These are phyloP conservation scores for Tulasnella sp. DNA, from an alignment of 768 basidiomycete species.

Conservation along the genomic window DNA sequence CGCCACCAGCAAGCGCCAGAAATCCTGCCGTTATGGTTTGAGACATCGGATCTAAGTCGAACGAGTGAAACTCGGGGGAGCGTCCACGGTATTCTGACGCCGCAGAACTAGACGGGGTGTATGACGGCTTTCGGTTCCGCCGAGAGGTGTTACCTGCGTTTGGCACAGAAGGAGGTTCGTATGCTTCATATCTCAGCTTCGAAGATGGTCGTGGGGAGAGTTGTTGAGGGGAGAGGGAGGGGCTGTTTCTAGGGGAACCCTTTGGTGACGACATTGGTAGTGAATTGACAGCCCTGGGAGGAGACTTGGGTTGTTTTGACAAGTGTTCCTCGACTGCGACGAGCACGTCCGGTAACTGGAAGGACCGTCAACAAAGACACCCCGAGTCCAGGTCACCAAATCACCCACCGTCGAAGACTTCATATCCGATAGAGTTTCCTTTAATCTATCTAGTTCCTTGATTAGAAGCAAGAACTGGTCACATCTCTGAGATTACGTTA, in stretches of 20 bases:
- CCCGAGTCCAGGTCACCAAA: conserved; percentile 6
- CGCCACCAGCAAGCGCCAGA: background rate
- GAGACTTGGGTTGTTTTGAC: conserved; percentile 21
- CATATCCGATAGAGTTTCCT: conserved; percentile 37
- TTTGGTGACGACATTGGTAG: no score
- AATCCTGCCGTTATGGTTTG: background rate
- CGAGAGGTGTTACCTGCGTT: background rate
- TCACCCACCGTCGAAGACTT: conserved; percentile 44
- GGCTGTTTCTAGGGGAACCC: conserved; percentile 27
- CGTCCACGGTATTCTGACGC: background rate
- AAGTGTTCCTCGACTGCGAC: conserved; percentile 32
- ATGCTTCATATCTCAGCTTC: conserved; percentile 4
- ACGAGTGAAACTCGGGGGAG: background rate
- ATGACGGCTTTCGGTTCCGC: background rate
- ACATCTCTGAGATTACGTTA: conserved; percentile 41
- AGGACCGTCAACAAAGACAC: conserved; percentile 3
- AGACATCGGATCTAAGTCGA: background rate
- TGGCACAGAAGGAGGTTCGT: background rate
- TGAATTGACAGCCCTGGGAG: no score
- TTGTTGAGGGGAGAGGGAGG: background rate
- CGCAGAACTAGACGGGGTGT: background rate
- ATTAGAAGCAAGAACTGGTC: conserved; percentile 48
- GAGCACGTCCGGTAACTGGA: conserved; percentile 62
- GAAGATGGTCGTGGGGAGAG: background rate
- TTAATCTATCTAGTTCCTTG: conserved; percentile 35